phyloP scores from a whole-genome alignment of 1,284 basidiomycete genomes.

The Cystobasidiaceae sp. region DNA sequence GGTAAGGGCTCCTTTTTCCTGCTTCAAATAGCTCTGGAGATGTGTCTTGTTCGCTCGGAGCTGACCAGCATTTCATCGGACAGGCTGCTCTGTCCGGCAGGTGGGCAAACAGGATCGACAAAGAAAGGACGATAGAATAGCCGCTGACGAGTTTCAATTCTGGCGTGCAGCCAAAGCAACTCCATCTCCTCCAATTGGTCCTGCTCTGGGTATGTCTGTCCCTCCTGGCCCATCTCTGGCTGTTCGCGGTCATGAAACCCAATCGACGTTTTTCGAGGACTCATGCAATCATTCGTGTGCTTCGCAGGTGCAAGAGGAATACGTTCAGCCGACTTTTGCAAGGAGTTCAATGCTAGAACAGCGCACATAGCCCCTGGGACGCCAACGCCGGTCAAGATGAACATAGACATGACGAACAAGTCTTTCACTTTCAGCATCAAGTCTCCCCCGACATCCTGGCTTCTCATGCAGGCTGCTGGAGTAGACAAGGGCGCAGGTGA shows the following conservation, averaged over 20 bases:
- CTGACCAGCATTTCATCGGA: not conserved
- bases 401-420: constrained; percentile 80
- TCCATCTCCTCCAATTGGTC: constrained; percentile 26
- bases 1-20: not conserved
- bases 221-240: not conserved
- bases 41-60: not conserved
- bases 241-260: not conserved
- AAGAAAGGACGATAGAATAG: no score
- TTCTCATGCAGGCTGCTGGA: constrained; percentile 85
- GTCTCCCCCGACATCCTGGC: constrained; percentile 80
- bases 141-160: not conserved
- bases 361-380: constrained; percentile 80
- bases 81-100: constrained; percentile 15
- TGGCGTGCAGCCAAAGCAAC: constrained; percentile 3
- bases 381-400: constrained; percentile 85
- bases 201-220: constrained; percentile 19
- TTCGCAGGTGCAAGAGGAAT: constrained; percentile 87
- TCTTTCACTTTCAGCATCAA: constrained; percentile 89
- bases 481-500: constrained; percentile 70
- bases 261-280: not conserved
- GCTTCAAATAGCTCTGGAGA: no score
- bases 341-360: constrained; percentile 76
- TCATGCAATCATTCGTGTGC: not conserved
- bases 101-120: not conserved
- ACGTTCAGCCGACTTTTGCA: constrained; percentile 99